A percentile compares a stretch with the other conserved stretches of the same genome.
These are phyloP conservation scores for Postia placenta DNA, from an alignment of 768 basidiomycete genomes.

Conservation along the genomic window DNA sequence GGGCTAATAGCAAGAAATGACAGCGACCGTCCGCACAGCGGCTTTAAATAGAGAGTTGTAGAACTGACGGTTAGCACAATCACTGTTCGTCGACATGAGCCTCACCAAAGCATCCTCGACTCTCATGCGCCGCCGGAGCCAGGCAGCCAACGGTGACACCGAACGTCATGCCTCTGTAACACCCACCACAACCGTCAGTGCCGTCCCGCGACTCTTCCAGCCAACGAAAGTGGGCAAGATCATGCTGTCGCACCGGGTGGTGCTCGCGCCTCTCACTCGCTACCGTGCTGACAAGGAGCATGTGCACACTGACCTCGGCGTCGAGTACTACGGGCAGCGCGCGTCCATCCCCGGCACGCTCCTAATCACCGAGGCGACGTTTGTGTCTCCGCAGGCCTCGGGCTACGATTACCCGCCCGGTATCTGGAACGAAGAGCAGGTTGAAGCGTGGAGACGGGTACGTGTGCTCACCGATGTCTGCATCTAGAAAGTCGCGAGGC, in stretches of 20 bases:
- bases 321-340: slow-evolving; percentile 33
- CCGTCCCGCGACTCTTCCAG: slow-evolving; percentile 1
- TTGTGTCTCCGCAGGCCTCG: slow-evolving; percentile 43
- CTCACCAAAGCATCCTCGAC: too few species aligned
- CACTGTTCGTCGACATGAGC: too few species aligned
- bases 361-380: slow-evolving; percentile 52
- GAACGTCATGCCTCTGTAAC: not conserved
- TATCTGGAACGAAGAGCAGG: slow-evolving; percentile 58
- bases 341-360: slow-evolving; percentile 43
- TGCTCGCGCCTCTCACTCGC: slow-evolving; percentile 47
- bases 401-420: slow-evolving; percentile 51
- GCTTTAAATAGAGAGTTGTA: too few species aligned
- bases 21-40: too few species aligned
- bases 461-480: slow-evolving; percentile 21
- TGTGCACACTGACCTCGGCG: slow-evolving; percentile 28
- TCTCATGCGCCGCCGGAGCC: too few species aligned
- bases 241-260: slow-evolving; percentile 38
- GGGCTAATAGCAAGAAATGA: too few species aligned
- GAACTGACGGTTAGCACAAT: too few species aligned
- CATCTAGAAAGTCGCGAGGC: not conserved
- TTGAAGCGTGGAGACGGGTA: slow-evolving; percentile 42
- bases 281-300: slow-evolving; percentile 27
- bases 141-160: too few species aligned
- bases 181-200: not conserved
- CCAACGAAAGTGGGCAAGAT: not conserved